Conservation (phyloP, 352 stramenopile genomes). For the Phytophthora megakarya region DNA sequence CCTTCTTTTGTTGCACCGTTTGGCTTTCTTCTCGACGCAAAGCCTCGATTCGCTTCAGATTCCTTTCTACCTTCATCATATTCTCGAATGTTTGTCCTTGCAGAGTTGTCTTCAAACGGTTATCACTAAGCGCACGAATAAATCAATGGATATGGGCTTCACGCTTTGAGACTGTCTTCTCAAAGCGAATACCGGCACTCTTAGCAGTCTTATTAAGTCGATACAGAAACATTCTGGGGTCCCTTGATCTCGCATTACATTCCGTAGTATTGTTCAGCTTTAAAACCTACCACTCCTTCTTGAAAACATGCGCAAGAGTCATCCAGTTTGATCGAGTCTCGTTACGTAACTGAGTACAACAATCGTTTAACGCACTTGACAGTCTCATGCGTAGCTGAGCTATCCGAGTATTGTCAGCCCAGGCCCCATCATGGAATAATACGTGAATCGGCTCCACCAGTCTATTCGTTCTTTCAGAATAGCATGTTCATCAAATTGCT, state of each 20-base stretch:
- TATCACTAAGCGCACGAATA: background rate
- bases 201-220: slow-evolving; percentile 1
- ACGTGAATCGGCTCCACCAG: slow-evolving; percentile 8
- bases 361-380: background rate
- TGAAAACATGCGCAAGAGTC: no score
- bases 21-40: background rate
- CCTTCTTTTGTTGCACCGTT: background rate
- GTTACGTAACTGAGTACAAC: background rate
- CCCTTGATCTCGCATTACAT: no score
- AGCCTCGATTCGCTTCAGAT: slow-evolving; percentile 1
- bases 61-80: background rate
- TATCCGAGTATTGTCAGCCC: background rate
- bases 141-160: slow-evolving; percentile 1
- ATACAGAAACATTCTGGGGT: no score
- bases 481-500: background rate
- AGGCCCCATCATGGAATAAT: background rate
- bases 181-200: background rate
- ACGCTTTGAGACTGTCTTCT: background rate
- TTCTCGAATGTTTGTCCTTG: no score
- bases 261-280: background rate
- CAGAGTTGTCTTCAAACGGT: no score
- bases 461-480: background rate
- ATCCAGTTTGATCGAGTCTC: background rate
- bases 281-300: background rate
- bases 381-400: background rate